Percentiles rank a stretch among this genome's conserved stretches.
Conservation (phyloP, 805 yeast species). For the Yarrowia deformans region DNA sequence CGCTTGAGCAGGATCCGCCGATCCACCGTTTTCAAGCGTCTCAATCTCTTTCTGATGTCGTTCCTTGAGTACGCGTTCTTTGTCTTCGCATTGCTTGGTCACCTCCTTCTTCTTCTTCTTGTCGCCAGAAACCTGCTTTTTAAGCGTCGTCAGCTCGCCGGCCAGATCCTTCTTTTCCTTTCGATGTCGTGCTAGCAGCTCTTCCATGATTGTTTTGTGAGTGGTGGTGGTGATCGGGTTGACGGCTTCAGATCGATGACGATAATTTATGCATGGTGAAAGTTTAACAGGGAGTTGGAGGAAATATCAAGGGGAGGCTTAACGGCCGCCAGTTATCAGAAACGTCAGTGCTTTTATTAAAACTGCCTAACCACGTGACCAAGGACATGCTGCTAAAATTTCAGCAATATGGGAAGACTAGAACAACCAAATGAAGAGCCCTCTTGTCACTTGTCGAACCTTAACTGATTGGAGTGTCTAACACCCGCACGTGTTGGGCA, state of each 20-base stretch:
- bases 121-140: slow-evolving; percentile 77
- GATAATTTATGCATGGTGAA: neutral
- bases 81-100: slow-evolving; percentile 60
- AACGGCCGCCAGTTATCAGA: too few relatives aligned
- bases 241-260: too few relatives aligned
- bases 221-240: neutral
- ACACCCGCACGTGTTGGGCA: too few relatives aligned
- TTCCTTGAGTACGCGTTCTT: slow-evolving; percentile 63
- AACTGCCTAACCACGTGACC: too few relatives aligned
- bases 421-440: too few relatives aligned
- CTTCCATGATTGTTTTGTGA: slow-evolving; percentile 46
- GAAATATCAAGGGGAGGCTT: too few relatives aligned
- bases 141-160: slow-evolving; percentile 74
- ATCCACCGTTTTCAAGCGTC: neutral
- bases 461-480: too few relatives aligned
- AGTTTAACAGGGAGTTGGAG: neutral
- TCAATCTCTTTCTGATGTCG: slow-evolving; percentile 64
- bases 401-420: too few relatives aligned
- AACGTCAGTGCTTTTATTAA: too few relatives aligned
- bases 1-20: slow-evolving; percentile 39
- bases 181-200: slow-evolving; percentile 65
- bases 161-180: slow-evolving; percentile 72
- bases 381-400: too few relatives aligned
- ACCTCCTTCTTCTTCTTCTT: slow-evolving; percentile 68
- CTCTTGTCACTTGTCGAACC: too few relatives aligned